Evolutionary conservation across 2,329 filamentous ascomycete genomes (phyloP), one percentile per base, ranked within the genome.

Genomic region (Monosporascus sp.): DNA sequence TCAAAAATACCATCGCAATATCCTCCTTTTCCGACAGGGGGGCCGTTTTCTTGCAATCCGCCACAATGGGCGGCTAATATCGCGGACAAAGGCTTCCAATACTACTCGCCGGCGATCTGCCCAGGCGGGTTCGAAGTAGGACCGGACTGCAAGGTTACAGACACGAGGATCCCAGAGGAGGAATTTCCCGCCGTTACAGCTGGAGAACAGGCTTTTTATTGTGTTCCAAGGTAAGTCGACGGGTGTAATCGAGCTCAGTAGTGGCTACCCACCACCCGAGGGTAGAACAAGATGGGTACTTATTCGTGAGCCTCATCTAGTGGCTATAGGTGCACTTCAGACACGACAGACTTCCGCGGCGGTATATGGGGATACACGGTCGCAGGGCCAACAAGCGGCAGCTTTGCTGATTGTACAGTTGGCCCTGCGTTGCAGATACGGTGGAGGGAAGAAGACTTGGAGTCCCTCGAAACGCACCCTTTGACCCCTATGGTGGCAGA

Each of bases 21-120:
- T 51, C 72, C 70, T 6, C 50, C 65, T 0, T 74, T 68, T 43
- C 69, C 64, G 14, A 68, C 65, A 15, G 51, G 58, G 3, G 70
- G 68, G 0, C 64, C 70, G 2, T 45, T 58, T 2, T 65, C 60
- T 0, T 73, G 70, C 52, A 64, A 71, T 51, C 72, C 70, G 18
- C 72, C 72, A 0, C 55, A 53, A 3, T 76, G 72, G 72, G 49
- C 44, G 1, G 51, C 55, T 44, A 72, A 73, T 55, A 54, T 75
- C 28, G 60, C 61, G 5, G 60, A 60, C 38, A 60, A 65, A 24
- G 72, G 71, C 14, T 74, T 74, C 52, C 60, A 64, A 44, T 70
- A 69, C 57, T 74, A 72, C 57, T 73, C 72, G n/a, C 70, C 72
- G 0, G 70, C 70, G 26, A 68, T 73, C 50, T 74, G 71, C 49